Evolutionary conservation across 140 eudicot species (phyloP), one percentile per base, ranked within the genome.

Genomic region (Cichorium intybus): DNA sequence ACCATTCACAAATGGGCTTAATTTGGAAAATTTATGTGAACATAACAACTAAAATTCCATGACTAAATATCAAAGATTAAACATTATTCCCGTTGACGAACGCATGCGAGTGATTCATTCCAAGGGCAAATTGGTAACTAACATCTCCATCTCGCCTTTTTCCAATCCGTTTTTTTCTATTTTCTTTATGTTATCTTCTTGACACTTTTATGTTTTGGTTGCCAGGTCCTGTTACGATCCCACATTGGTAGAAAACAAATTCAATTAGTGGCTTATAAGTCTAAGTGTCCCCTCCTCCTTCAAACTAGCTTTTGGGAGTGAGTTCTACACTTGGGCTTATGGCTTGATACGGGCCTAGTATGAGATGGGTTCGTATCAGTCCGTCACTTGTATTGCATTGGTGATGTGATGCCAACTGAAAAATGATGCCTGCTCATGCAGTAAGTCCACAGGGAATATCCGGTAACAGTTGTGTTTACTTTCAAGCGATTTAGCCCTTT

Each of bases 391-490:
- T 94, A 94, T 81, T 94, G 99, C 82, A 94, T 94, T 75, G 95
- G 97, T 71, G 99, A n/a, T n/a, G n/a, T n/a, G n/a, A 94, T 80
- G 99, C 97, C 65, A 94, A 94, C 72, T 95, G 99, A 47, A 94
- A 89, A 77, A 67, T 89, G 88, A 94, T 94, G 99, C 92, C 89
- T 79, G 95, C 99, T 52, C 99, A 94, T 76, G 99, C 99, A 49
- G 97, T 97, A 60, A 94, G 99, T 82, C 97, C 97, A 52, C 97
- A 94, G 78, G 99, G 99, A 70, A 94, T 94, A 68, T 94, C 97
- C 48, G 99, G 99, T 88, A 52, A 56, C 6, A 64, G 51, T 21
- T 58, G 26, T 43, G 37, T 29, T 64, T 64, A 22, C 10, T 34
- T 65, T 53, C 7, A 14, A 10, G 60, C 55, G 20, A 37, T 6